A percentile compares a stretch with the other conserved stretches of the same genome.
Evolutionary conservation across 2,329 filamentous ascomycete species (phyloP).

Genomic region (Fusarium sp.): DNA sequence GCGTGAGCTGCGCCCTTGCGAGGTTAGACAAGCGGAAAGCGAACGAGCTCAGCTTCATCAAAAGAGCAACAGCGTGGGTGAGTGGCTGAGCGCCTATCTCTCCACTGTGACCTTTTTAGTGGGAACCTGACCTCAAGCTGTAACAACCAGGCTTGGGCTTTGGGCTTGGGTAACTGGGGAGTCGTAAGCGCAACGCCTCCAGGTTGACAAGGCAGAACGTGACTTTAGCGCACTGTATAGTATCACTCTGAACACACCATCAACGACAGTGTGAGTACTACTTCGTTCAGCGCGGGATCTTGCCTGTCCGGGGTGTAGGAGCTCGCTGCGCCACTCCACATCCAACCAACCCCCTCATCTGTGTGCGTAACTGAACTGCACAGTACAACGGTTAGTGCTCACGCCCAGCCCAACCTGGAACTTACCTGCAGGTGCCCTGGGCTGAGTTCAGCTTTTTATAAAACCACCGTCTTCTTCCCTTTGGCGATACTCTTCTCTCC

Average conservation of each 20-base stretch:
- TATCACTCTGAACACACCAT: rapidly evolving
- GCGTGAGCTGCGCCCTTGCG: slow-evolving; percentile 36
- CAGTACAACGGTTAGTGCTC: slow-evolving; percentile 18
- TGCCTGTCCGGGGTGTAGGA: slow-evolving; percentile 15
- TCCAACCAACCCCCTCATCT: slow-evolving; percentile 32
- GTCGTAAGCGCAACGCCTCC: slow-evolving; percentile 41
- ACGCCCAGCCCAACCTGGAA: slow-evolving; percentile 21
- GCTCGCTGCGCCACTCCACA: slow-evolving; percentile 38
- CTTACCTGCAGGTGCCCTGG: background rate
- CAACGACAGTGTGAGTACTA: slow-evolving; percentile 1
- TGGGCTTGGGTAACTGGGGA: slow-evolving; percentile 8
- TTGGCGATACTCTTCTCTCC: slow-evolving; percentile 6
- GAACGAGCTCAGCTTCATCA: slow-evolving; percentile 1
- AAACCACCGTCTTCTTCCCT: slow-evolving; percentile 35
- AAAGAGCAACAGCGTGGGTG: slow-evolving; percentile 5
- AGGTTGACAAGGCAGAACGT: slow-evolving; percentile 33
- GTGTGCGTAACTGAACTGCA: slow-evolving; percentile 6
- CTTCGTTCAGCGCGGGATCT: slow-evolving; percentile 5
- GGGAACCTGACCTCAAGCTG: slow-evolving; percentile 38
- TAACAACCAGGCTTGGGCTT: slow-evolving; percentile 30
- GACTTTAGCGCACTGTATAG: slow-evolving; percentile 6
- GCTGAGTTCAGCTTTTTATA: slow-evolving; percentile 39
- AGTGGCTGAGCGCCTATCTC: slow-evolving; percentile 29
- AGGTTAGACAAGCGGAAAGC: slow-evolving; percentile 25
- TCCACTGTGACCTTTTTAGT: slow-evolving; percentile 31